These are phyloP conservation scores for Chlorella sorokiniana DNA, from an alignment of 139 green algal genomes.

Conservation along the genomic window DNA sequence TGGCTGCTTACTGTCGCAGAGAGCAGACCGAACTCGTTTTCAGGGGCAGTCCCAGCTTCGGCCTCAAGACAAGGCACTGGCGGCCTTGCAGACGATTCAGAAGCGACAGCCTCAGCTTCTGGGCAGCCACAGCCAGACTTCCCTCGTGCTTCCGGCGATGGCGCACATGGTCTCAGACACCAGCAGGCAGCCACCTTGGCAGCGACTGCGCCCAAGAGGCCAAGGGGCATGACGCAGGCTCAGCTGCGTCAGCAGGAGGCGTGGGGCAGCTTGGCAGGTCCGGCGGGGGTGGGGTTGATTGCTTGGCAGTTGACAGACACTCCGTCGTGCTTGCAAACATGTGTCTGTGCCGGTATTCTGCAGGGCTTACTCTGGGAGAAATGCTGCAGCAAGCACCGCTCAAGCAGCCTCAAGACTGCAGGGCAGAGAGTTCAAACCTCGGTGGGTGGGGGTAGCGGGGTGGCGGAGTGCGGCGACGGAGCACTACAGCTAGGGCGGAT, in stretches of 20 bases:
- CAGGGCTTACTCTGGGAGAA: slow-evolving; percentile 13
- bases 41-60: too few species aligned
- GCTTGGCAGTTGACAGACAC: not conserved
- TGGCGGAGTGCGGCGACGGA: too few species aligned
- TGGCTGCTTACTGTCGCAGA: too few species aligned
- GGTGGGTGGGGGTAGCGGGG: too few species aligned
- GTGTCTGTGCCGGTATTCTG: not conserved
- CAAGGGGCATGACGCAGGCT: not conserved
- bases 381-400: not conserved
- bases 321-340: not conserved
- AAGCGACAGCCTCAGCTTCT: too few species aligned
- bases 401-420: not conserved
- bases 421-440: not conserved
- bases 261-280: slow-evolving; percentile 22
- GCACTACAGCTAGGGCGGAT: too few species aligned
- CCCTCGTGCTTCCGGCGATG: too few species aligned
- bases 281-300: not conserved
- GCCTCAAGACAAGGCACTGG: too few species aligned
- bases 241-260: slow-evolving; percentile 26
- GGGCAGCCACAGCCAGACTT: too few species aligned
- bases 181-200: not conserved
- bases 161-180: too few species aligned
- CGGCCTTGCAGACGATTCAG: too few species aligned
- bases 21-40: too few species aligned
- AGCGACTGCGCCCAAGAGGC: not conserved